Evolutionary conservation across 305 asterid species (phyloP), one percentile per base, ranked within the genome.

Genomic region (Vinca major): DNA sequence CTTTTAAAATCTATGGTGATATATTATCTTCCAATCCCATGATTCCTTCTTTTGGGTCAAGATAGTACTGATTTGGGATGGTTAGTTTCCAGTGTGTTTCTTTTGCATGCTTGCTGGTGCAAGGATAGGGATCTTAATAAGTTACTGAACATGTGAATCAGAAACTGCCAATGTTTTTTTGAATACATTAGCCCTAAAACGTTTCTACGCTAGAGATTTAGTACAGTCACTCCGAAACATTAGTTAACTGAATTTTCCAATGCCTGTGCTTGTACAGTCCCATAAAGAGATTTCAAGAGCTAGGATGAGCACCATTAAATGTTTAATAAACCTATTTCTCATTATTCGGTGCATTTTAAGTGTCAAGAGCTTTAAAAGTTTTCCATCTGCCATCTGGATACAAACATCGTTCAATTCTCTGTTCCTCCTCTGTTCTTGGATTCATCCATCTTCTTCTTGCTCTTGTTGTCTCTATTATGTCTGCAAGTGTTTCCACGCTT

Each of bases 1-100:
- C 89, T 91, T 60, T 70, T 86, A 71, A 94, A 88, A 88, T 78
- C 76, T 75, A 88, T 94, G 99, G 99, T 91, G 73, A 94, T 66
- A 63, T 74, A 58, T 79, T 68, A 65, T 26, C 64, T 21, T 43
- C 55, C 60, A 10, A 36, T 63, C 40, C 26, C 5, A 55, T 62
- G 50, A 16, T 50, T 40, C n/a, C 20, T 6, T 44, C 20, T 62
- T 13, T 45, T 37, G 63, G 37, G 17, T 20, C 40, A 39, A 44
- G 58, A 63, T 54, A 9, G 52, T 14, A 16, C 54, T 50, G 20
- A 19, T 2, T 16, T 62, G 70, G 12, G 61, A 39, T 49, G 66
- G 44, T 65, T 39, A 12, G 39, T 44, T 26, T 53, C 39, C 41
- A n/a, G 41, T 65, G 1, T 43, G 39, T 65, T 65, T 20, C 58